Base-by-base conservation (phyloP, 257 asterid genomes). In the Leptodermis oblonga region DNA sequence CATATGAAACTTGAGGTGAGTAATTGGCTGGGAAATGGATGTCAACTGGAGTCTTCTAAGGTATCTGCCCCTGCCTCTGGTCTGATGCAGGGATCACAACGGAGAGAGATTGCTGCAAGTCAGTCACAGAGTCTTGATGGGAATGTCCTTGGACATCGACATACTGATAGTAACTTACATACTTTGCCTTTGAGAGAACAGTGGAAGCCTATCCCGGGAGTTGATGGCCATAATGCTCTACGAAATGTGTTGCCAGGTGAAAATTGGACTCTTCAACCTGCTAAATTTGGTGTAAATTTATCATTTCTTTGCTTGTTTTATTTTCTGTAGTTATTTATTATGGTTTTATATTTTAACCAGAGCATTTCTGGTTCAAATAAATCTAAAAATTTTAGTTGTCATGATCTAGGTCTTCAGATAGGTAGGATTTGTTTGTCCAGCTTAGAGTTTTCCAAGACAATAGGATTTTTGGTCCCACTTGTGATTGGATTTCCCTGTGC, bases 131-230 rank as follows among this genome's bases (percentile, higher is more conserved):
- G 67, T 77, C 72, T 78, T 25, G 96, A 79, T 46, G 31, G 67
- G 79, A 75, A 73, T 76, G 48, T 70, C 72, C 83, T 72, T 34
- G 88, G 86, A 63, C 84, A 65, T 77, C 77, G 81, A 26, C 83
- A 72, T 73, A 70, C 77, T 62, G 92, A 87, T 73, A 79, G 72
- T 59, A 78, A 60, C 65, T 75, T 83, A 76, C 81, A 88, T 63
- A 81, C 74, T 80, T 78, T 85, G 61, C 82, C 79, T 28, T 66
- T 49, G 33, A 87, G 86, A 80, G 93, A 86, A 58, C 96, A 87
- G 80, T 88, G 96, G 96, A 87, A 85, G 77, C 86, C 96, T 67
- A 87, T 79, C 62, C 68, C 87, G 49, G 92, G 87, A 77, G 70
- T 79, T 80, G 81, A 73, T 77, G 81, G 82, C 77, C 94, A 78